Evolutionary conservation across 768 basidiomycete species (phyloP), one percentile per base, ranked within the genome.

Genomic region (Kwoniella heveanensis): DNA sequence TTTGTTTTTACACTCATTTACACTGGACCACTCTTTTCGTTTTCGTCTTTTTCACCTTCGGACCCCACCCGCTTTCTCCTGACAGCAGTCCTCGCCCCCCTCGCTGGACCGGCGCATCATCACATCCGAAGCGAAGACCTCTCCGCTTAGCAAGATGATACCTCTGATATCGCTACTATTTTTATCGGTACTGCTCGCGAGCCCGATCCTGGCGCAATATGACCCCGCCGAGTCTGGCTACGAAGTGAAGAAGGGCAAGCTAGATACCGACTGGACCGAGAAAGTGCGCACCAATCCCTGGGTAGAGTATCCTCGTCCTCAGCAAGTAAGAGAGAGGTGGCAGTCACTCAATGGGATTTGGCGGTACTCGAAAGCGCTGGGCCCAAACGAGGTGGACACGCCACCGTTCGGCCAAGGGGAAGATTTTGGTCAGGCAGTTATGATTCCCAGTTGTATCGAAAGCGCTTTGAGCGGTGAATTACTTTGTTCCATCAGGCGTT

Each of bases 391-490:
- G 22, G 25, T 70, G 24, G 17, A 30, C 19, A 49, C 30, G 30
- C 46, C 60, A 2, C 65, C 69, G 2, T 29, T 32, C 17, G 66
- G 66, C 15, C 13, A 50, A 27, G 61, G 37, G 24, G 47, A 62
- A 15, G 49, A 47, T 19, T 59, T 57, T 15, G 62, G 52, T 8
- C 29, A 60, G 22, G 37, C 47, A 4, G 66, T 70, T n/a, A 55
- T 70, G 62, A 56, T 67, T n/a, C 69, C 69, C 15, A 57, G 57
- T 47, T 70, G 69, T 62, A 54, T 70, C 30, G 69, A 70, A 48
- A 55, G 50, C 37, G 69, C 57, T 17, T 32, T 70, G 36, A 67
- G 65, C 52, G 69, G 69, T 66, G 27, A 32, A 57, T 58, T n/a
- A n/a, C n/a, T n/a, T n/a, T n/a, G n/a, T n/a, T n/a, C n/a, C n/a